These are phyloP conservation scores for Rhinocladiella mackenziei DNA, from an alignment of 2,329 filamentous ascomycete species.

Conservation along the genomic window DNA sequence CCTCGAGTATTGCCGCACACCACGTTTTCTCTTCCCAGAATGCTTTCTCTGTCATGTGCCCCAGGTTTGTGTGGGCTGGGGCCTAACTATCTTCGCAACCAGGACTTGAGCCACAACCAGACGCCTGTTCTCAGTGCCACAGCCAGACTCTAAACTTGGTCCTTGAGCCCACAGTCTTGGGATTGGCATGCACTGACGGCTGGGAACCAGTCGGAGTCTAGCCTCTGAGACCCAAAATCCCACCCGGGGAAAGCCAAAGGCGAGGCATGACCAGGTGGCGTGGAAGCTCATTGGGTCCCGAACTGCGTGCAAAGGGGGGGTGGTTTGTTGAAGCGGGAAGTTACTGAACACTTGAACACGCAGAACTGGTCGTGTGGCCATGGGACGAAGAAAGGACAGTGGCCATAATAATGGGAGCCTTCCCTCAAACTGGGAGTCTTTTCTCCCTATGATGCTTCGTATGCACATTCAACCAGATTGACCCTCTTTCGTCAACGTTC, in stretches of 20 bases:
- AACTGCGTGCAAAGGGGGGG: slow-evolving; percentile 5
- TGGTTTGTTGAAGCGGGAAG: neutral
- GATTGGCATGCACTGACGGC: no score
- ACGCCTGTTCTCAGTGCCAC: neutral
- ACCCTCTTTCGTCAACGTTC: no score
- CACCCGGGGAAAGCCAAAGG: slow-evolving; percentile 12
- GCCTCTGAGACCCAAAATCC: neutral
- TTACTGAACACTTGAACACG: neutral
- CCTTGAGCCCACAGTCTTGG: no score
- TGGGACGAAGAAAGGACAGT: neutral
- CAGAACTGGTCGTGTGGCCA: neutral
- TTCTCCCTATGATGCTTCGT: neutral
- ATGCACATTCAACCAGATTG: no score
- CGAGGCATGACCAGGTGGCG: slow-evolving; percentile 17
- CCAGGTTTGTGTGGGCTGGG: no score
- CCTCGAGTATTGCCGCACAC: slow-evolving; percentile 1
- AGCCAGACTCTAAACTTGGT: neutral
- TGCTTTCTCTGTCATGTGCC: no score
- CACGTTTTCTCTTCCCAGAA: neutral
- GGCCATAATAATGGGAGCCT: neutral
- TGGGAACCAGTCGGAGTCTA: slow-evolving; percentile 1
- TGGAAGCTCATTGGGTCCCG: slow-evolving; percentile 16
- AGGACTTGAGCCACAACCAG: no score
- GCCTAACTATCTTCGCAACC: no score
- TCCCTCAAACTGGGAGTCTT: neutral